phyloP scores from a whole-genome alignment of 2,329 filamentous ascomycete species.

The Diaporthe sp. region DNA sequence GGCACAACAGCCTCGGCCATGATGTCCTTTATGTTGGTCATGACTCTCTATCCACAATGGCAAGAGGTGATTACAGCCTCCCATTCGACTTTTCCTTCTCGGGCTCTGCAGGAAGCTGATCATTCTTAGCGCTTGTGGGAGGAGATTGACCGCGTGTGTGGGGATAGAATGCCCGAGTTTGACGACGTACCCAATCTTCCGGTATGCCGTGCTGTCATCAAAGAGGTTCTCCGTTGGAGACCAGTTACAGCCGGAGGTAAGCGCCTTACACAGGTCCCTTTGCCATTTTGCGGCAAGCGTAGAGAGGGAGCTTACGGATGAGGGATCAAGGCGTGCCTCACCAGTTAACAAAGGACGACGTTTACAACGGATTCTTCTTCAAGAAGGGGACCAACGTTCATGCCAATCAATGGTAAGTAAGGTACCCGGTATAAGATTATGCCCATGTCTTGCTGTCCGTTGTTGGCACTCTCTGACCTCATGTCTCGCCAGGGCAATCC shows the following conservation, averaged over 20 bases:
- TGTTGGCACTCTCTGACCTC: not conserved
- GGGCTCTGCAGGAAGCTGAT: not conserved
- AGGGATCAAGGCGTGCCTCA: not conserved
- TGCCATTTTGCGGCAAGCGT: not conserved
- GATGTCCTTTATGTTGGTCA: not conserved
- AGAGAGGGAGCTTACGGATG: not conserved
- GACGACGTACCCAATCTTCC: slow-evolving; percentile 1
- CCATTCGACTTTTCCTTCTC: not conserved
- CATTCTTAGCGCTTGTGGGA: not conserved
- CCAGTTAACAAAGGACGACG: slow-evolving; percentile 12
- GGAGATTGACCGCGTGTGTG: slow-evolving; percentile 1
- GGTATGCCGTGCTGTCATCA: slow-evolving; percentile 6
- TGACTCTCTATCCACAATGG: not conserved
- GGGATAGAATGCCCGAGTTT: slow-evolving; percentile 1
- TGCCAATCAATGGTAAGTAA: not conserved
- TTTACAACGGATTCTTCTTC: slow-evolving; percentile 9
- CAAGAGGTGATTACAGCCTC: not conserved
- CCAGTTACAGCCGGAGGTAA: slow-evolving; percentile 5
- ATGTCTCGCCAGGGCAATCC: not conserved
- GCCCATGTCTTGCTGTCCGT: not conserved
- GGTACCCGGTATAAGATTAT: not conserved
- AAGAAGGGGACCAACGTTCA: not conserved
- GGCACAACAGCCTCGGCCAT: slow-evolving; percentile 1
- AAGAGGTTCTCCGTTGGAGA: slow-evolving; percentile 6
- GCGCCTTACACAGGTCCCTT: not conserved